phyloP scores from a whole-genome alignment of 441 rosid genomes.

The Brassica balearica region DNA sequence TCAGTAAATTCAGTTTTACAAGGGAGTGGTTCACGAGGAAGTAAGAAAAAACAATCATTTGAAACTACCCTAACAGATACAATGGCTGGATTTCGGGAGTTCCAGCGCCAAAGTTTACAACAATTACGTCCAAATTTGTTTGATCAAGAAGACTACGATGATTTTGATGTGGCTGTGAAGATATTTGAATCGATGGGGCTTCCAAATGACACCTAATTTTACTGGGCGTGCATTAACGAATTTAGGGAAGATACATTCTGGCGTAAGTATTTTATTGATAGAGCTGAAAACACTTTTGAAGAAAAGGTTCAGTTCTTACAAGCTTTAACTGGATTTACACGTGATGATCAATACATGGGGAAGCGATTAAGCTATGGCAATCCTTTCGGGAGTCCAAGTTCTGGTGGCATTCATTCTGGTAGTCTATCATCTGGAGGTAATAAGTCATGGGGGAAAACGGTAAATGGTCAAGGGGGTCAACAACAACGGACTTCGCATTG shows the following conservation, averaged over 20 bases:
- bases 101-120: not conserved
- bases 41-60: not conserved
- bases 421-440: not conserved
- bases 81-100: not conserved
- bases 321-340: not conserved
- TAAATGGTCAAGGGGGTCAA: not conserved
- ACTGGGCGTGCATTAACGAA: not conserved
- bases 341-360: not conserved
- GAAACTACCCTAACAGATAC: not conserved
- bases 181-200: not conserved
- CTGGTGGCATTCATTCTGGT: not conserved
- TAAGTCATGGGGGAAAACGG: not conserved
- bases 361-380: not conserved
- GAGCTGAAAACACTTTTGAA: not conserved
- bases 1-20: not conserved
- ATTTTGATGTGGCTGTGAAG: not conserved
- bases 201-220: not conserved
- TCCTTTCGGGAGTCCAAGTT: not conserved
- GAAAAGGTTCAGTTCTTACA: not conserved
- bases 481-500: not conserved
- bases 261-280: not conserved
- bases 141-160: not conserved
- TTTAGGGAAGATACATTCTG: not conserved
- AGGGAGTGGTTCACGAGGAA: not conserved
- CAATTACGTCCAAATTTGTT: not conserved